Evolutionary conservation across 225 moss, liverwort and hornwort genomes (phyloP), one percentile per base, ranked within the genome.

Genomic region (Physcomitrium patens): DNA sequence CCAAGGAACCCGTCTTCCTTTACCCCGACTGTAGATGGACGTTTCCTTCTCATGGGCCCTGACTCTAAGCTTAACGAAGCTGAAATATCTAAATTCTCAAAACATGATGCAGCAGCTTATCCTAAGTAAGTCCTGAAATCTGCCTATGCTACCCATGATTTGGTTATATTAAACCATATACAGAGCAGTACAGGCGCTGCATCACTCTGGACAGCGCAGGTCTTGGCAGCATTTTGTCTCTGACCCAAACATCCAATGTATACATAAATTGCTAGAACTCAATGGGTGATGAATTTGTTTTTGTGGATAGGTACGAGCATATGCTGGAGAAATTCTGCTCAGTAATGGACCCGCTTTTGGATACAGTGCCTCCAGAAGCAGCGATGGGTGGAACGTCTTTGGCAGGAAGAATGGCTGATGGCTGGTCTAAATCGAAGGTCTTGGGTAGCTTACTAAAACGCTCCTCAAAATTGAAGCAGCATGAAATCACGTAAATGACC

Each of bases 51-150:
- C 49, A 87, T 96, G 95, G 91, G 95, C 68, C 83, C 90, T 57
- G 89, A 96, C 73, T 65, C 81, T 55, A 79, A 52, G 53, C 78
- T 89, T 56, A 96, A 93, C 54, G 86, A 84, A 70, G 86, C 89
- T 63, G 89, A 90, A 69, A 91, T 96, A 44, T 90, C 93, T 13
- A 96, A 96, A 67, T 96, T 96, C 48, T 96, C 95, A 14, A 86
- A 82, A 61, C 76, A 72, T 45, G 95, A 96, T 86, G 91, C 95
- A 63, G 64, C 67, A 51, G 88, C 91, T 19, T 96, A 90, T 78
- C 89, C 91, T 37, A 82, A 86, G 95, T 96, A 85, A 68, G 80
- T 65, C 54, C 68, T 59, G 31, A 18, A 53, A 60, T 65, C 31
- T 76, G 3, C 45, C 20, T 55, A 20, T 47, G 60, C 22, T 58